A percentile compares a stretch with the other conserved stretches of the same genome.
Evolutionary conservation across 179 eudicot genomes (phyloP).

Genomic region (Camellia oleifera): DNA sequence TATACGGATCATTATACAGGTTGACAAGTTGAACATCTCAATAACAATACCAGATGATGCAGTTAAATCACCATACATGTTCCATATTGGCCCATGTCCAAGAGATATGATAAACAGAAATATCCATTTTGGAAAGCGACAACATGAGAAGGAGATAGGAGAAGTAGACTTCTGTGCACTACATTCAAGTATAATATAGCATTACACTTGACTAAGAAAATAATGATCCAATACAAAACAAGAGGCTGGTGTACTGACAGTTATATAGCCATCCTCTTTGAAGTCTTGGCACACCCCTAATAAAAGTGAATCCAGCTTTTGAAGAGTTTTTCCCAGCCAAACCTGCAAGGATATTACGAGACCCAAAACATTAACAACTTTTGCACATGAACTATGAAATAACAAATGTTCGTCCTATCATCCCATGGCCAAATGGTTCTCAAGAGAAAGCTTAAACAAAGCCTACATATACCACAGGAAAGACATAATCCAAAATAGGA

Average conservation of each 20-base stretch:
- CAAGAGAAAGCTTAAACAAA: background rate
- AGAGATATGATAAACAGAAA: background rate
- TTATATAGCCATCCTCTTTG: slow-evolving; percentile 70
- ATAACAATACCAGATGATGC: background rate
- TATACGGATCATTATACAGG: no score
- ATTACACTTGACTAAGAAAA: background rate
- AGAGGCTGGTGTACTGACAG: slow-evolving; percentile 49
- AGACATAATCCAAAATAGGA: background rate
- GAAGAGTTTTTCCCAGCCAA: slow-evolving; percentile 90
- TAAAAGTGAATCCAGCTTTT: slow-evolving; percentile 88
- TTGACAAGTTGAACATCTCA: background rate
- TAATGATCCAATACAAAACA: background rate
- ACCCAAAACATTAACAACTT: slow-evolving; percentile 12
- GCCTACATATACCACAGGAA: background rate
- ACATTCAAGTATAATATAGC: background rate
- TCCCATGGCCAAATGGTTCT: background rate
- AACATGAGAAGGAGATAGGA: background rate
- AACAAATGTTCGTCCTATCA: background rate
- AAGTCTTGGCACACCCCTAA: slow-evolving; percentile 90
- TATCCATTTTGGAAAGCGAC: background rate
- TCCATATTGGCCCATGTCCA: background rate
- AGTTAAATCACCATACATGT: background rate
- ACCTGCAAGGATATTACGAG: slow-evolving; percentile 40
- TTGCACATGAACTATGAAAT: slow-evolving; percentile 5
- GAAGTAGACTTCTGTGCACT: background rate